Evolutionary conservation across 1,284 basidiomycete species (phyloP), one percentile per base, ranked within the genome.

Genomic region (Grifola frondosa): DNA sequence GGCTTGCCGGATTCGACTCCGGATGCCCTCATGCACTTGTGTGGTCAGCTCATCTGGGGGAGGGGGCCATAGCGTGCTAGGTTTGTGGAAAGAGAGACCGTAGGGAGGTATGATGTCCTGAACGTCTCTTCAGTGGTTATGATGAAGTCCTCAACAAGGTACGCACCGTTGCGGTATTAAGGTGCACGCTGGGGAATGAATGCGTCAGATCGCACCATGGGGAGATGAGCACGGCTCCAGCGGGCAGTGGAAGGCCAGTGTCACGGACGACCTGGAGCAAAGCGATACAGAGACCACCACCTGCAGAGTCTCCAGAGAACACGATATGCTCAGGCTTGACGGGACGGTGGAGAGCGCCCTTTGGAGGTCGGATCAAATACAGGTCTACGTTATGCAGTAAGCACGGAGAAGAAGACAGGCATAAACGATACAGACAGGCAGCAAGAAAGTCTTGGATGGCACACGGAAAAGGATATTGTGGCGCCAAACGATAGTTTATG

Each of bases 401-500:
- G 41, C 17, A 28, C 22, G 31, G 11, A 42, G 12, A 5, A 15
- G 17, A 21, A 12, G 22, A 6, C 8, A 32, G n/a, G 21, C 26
- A 3, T 9, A 13, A 16, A n/a, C 19, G 5, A 2, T 3, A 63
- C 77, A 48, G 57, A 84, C 88, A 97, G 5, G 91, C 85, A 1
- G 93, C 88, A 9, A 97, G 60, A 35, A 84, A 71, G 64, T 97
- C 94, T 59, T 96, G 91, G 12, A 98, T 68, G 0, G 88, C 92
- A 56, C 96, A 98, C 0, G 96, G 96, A 67, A 97, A 99, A 0
- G 96, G 96, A 54, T 95, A 97, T 66, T 97, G 93, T 0, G 94
- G 94, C 10, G 94, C 84, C 30, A 94, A 80, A 30, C 93, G 79
- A 62, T 97, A 97, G 58, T 93, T 91, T 50, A 96, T 80, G 29